Base-by-base conservation (phyloP, 441 rosid genomes). In the Dalechampia spathulata region DNA sequence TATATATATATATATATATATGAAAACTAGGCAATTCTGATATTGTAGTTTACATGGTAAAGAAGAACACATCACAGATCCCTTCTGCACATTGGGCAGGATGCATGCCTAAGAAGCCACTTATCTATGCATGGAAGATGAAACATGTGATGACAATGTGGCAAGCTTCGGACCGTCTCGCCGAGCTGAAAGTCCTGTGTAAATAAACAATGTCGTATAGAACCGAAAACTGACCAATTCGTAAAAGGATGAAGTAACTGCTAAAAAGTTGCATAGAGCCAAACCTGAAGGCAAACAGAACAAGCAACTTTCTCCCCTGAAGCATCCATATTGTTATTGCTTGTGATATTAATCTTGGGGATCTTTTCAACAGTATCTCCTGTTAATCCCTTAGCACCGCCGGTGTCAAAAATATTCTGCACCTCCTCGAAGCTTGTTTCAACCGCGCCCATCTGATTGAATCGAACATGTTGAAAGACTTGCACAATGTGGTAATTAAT, bases 161-260 rank as follows among this genome's bases (percentile, higher is more conserved):
- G 98, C 83, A 91, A 75, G 59, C 93, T 75, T 67, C 98, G 77
- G 25, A 81, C 86, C 0, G 81, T 88, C 77, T 91, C 98, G 17
- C 94, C 87, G 11, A 79, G 77, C 70, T 85, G 92, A 69, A 89
- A 87, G 69, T 93, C 99, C 99, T 93, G 98, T n/a, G n/a, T n/a
- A n/a, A n/a, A n/a, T n/a, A n/a, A n/a, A n/a, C n/a, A n/a, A n/a
- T n/a, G n/a, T n/a, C n/a, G n/a, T n/a, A n/a, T n/a, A n/a, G n/a
- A n/a, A n/a, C n/a, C n/a, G n/a, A n/a, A n/a, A n/a, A n/a, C n/a
- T n/a, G n/a, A n/a, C n/a, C n/a, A n/a, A n/a, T n/a, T n/a, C n/a
- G n/a, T n/a, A n/a, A n/a, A 20, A 20, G 8, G 6, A 30, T 16
- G 16, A 17, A 17, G 6, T 37, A 17, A 51, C 11, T 10, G n/a